phyloP scores from a whole-genome alignment of 2,329 filamentous ascomycete species.

The Coniochaeta sp. region DNA sequence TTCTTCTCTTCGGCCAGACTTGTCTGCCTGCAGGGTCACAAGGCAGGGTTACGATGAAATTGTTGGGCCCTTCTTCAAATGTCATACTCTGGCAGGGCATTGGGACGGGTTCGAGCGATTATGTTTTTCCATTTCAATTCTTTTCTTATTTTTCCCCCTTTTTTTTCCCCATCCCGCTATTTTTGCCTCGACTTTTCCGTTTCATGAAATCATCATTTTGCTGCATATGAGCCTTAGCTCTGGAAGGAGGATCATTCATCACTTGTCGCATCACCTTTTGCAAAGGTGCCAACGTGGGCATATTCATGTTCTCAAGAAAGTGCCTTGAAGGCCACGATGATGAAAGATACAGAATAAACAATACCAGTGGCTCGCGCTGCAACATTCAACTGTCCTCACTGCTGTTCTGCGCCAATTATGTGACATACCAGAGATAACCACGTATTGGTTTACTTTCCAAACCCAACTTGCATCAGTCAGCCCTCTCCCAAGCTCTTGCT shows the following conservation, averaged over 20 bases:
- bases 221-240: background rate
- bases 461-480: background rate
- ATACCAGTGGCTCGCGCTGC: slow-evolving; percentile 3
- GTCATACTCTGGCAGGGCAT: background rate
- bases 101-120: background rate
- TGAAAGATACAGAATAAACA: slow-evolving; percentile 1
- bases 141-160: background rate
- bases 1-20: background rate
- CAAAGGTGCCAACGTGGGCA: background rate
- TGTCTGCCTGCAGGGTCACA: background rate
- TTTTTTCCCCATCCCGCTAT: too few species aligned
- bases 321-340: slow-evolving; percentile 2
- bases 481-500: background rate
- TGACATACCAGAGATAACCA: background rate
- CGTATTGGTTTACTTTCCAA: background rate
- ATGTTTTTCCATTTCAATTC: background rate
- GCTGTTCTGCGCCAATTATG: background rate
- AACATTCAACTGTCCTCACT: background rate
- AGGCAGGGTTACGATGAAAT: too few species aligned
- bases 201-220: background rate
- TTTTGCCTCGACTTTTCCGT: background rate
- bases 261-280: background rate
- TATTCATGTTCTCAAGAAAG: background rate
- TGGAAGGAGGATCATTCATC: background rate
- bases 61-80: background rate